phyloP scores from a whole-genome alignment of 306 rosid species.

The Malus orientalis region DNA sequence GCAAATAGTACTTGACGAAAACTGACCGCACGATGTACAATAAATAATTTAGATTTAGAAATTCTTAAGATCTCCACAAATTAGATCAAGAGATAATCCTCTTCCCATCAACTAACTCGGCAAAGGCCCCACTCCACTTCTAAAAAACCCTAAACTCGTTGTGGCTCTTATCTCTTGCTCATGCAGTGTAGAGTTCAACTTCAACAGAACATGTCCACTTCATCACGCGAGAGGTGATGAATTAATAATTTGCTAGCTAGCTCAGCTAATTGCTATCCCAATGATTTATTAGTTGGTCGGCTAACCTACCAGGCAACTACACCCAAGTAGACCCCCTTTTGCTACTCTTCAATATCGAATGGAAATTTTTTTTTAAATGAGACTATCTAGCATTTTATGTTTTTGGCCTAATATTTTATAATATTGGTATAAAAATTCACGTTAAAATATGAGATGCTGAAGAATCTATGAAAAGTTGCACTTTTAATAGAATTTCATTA shows the following conservation, averaged over 20 bases:
- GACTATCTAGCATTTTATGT: rapidly evolving
- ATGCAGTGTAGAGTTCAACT: neutral
- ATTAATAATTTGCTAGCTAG: neutral
- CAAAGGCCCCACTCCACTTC: neutral
- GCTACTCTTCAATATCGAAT: neutral
- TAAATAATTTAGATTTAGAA: rapidly evolving
- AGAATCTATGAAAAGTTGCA: rapidly evolving
- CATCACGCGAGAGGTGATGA: neutral
- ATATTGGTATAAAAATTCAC: rapidly evolving
- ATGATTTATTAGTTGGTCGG: slow-evolving; percentile 13
- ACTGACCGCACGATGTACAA: rapidly evolving
- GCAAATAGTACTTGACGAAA: no score
- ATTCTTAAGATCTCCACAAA: no score
- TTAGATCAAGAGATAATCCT: no score
- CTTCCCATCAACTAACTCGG: neutral
- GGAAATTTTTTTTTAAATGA: no score
- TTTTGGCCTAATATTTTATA: rapidly evolving
- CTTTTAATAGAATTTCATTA: no score
- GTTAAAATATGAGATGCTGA: rapidly evolving
- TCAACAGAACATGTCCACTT: neutral
- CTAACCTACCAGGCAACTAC: slow-evolving; percentile 4
- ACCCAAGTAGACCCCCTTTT: neutral
- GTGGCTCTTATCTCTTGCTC: neutral
- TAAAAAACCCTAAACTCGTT: neutral
- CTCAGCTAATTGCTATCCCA: neutral